A percentile compares a stretch with the other conserved stretches of the same genome.
These are phyloP conservation scores for Penicillium cosmopolitanum DNA, from an alignment of 495 filamentous ascomycete genomes.

Conservation along the genomic window DNA sequence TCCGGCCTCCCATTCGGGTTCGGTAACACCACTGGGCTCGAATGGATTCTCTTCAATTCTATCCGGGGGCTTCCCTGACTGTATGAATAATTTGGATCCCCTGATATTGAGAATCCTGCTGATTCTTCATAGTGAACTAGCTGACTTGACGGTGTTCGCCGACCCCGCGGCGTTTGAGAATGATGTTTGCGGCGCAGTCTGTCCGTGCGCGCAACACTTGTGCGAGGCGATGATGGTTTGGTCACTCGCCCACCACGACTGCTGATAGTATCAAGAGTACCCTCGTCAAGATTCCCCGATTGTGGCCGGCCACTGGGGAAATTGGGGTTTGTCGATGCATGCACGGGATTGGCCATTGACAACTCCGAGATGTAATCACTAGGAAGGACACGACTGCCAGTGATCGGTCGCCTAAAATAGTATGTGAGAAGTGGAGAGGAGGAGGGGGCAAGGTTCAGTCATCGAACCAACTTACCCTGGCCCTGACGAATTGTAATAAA, in stretches of 20 bases:
- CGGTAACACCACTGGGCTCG: slow-evolving; percentile 10
- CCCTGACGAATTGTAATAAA: background rate
- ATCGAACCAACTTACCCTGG: background rate
- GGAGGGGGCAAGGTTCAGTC: background rate
- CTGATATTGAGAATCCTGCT: background rate
- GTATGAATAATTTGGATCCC: background rate
- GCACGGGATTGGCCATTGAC: slow-evolving; percentile 29
- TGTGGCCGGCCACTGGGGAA: slow-evolving; percentile 24
- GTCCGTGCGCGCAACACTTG: slow-evolving; percentile 17
- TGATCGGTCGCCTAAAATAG: slow-evolving; percentile 15
- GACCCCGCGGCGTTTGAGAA: slow-evolving; percentile 16
- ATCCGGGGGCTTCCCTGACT: background rate
- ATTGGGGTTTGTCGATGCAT: slow-evolving; percentile 28
- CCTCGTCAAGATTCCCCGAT: slow-evolving; percentile 29
- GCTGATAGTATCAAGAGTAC: slow-evolving; percentile 28
- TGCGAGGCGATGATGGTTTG: slow-evolving; percentile 17
- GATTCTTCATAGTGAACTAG: background rate
- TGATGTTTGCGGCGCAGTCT: slow-evolving; percentile 16
- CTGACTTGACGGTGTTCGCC: slow-evolving; percentile 3
- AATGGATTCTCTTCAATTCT: slow-evolving; percentile 10
- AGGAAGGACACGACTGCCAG: slow-evolving; percentile 18
- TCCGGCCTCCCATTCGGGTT: background rate
- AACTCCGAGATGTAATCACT: slow-evolving; percentile 22
- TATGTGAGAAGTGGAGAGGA: slow-evolving; percentile 2
- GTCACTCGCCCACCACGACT: slow-evolving; percentile 22